Evolutionary conservation across 1,284 basidiomycete species (phyloP).

Genomic region (Blastosporella zonata): DNA sequence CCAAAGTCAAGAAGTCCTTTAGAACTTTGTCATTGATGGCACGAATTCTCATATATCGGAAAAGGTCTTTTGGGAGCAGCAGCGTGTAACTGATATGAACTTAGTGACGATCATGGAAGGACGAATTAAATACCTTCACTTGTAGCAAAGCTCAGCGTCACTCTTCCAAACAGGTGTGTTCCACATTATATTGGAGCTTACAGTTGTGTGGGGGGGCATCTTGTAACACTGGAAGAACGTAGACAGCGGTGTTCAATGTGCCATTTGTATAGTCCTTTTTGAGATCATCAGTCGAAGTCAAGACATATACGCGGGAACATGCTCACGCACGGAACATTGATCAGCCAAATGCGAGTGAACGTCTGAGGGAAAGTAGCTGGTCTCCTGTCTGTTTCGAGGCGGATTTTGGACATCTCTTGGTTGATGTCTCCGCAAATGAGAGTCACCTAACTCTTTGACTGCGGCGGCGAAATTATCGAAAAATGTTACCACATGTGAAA

Average conservation of each 20-base stretch:
- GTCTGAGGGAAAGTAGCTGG: constrained; percentile 26
- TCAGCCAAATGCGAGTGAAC: constrained; percentile 30
- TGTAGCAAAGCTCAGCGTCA: constrained; percentile 31
- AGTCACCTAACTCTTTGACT: constrained; percentile 20
- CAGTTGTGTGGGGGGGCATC: constrained; percentile 22
- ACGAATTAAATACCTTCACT: constrained; percentile 20
- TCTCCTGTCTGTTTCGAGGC: constrained; percentile 20
- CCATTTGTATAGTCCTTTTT: constrained; percentile 35
- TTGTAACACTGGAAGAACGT: constrained; percentile 28
- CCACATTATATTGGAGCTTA: constrained; percentile 29
- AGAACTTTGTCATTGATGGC: constrained; percentile 18
- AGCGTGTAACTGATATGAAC: constrained; percentile 28
- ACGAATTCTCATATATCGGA: constrained; percentile 28
- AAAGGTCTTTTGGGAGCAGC: constrained; percentile 28
- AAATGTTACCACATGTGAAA: constrained; percentile 22
- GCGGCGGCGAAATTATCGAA: constrained; percentile 19
- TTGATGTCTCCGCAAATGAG: constrained; percentile 22
- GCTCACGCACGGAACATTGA: constrained; percentile 27
- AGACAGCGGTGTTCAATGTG: constrained; percentile 28
- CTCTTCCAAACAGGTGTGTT: constrained; percentile 29
- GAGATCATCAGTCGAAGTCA: not conserved
- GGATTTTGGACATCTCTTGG: constrained; percentile 26
- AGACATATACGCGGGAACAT: not conserved
- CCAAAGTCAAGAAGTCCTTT: constrained; percentile 13
- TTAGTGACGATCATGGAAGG: not conserved